phyloP scores from a whole-genome alignment of 306 rosid species.

The Quercus cerris region DNA sequence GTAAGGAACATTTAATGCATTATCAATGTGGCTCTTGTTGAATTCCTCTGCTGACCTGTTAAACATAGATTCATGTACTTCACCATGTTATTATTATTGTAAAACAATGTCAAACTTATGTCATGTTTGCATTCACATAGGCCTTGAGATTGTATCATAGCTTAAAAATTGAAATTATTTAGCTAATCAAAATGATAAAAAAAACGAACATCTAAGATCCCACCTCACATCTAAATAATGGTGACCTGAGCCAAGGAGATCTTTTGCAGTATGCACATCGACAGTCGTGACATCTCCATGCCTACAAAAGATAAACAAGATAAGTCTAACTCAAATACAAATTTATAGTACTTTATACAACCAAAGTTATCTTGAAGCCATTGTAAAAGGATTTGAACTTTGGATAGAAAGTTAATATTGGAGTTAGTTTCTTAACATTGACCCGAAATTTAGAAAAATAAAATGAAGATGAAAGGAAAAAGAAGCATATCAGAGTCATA shows the following conservation, averaged over 20 bases:
- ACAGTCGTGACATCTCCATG: slow-evolving; percentile 32
- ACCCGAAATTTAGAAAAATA: neutral
- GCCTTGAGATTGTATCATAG: no score
- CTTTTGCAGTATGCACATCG: slow-evolving; percentile 40
- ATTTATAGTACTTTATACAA: neutral
- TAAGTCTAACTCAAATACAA: neutral
- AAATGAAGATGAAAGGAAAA: neutral
- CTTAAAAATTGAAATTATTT: no score
- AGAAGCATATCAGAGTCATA: neutral
- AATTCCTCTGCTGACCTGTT: slow-evolving; percentile 37
- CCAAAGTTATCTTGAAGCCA: neutral
- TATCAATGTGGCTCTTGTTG: slow-evolving; percentile 44
- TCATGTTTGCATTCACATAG: no score
- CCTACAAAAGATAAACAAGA: slow-evolving; percentile 17
- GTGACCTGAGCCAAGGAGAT: slow-evolving; percentile 27
- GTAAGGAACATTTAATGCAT: slow-evolving; percentile 47
- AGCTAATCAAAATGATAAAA: neutral
- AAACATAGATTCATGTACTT: neutral
- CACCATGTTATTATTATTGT: neutral
- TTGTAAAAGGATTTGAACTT: neutral
- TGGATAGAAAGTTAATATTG: neutral
- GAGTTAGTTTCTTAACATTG: neutral
- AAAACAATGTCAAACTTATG: neutral
- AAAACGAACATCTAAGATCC: neutral
- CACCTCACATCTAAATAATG: slow-evolving; percentile 47